Conservation (phyloP, 1,284 basidiomycete genomes). For the Sporisorium iseilematis-ciliati region DNA sequence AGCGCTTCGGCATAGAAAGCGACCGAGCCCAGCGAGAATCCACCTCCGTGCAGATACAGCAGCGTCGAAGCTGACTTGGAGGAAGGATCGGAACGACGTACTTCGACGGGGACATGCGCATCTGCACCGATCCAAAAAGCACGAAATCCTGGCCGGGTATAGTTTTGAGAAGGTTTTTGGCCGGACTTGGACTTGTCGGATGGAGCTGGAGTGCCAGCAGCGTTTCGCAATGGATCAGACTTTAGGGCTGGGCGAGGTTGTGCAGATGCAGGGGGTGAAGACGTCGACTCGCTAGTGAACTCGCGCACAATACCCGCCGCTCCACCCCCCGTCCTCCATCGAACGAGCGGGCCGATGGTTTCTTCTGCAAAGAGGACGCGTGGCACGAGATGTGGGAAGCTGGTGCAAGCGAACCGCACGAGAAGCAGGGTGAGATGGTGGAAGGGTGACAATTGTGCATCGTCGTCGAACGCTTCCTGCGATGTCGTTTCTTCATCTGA, state of each 20-base stretch:
- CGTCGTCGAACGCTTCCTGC: slow-evolving; percentile 25
- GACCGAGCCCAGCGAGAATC: slow-evolving; percentile 67
- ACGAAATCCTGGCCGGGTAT: slow-evolving; percentile 48
- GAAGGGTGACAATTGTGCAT: slow-evolving; percentile 58
- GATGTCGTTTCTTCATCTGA: slow-evolving; percentile 30
- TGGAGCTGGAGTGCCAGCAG: slow-evolving; percentile 4
- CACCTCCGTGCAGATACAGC: slow-evolving; percentile 67
- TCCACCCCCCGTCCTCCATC: slow-evolving; percentile 67
- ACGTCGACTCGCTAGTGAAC: slow-evolving; percentile 35
- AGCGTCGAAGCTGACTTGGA: slow-evolving; percentile 55
- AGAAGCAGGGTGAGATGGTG: slow-evolving; percentile 63
- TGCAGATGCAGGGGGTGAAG: background rate
- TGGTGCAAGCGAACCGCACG: slow-evolving; percentile 61
- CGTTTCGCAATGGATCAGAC: slow-evolving; percentile 1
- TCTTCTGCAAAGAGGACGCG: slow-evolving; percentile 66
- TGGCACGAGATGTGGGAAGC: slow-evolving; percentile 65
- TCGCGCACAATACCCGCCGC: slow-evolving; percentile 53
- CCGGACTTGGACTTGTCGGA: slow-evolving; percentile 8
- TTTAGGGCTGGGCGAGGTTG: background rate
- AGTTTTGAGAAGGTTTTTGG: background rate
- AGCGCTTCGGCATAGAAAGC: slow-evolving; percentile 69
- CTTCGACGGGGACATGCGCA: slow-evolving; percentile 40
- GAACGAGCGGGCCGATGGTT: slow-evolving; percentile 65
- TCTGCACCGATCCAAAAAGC: slow-evolving; percentile 65
- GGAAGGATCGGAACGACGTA: slow-evolving; percentile 35